phyloP scores from a whole-genome alignment of 805 yeast species.

The Blastobotrys terrestris region DNA sequence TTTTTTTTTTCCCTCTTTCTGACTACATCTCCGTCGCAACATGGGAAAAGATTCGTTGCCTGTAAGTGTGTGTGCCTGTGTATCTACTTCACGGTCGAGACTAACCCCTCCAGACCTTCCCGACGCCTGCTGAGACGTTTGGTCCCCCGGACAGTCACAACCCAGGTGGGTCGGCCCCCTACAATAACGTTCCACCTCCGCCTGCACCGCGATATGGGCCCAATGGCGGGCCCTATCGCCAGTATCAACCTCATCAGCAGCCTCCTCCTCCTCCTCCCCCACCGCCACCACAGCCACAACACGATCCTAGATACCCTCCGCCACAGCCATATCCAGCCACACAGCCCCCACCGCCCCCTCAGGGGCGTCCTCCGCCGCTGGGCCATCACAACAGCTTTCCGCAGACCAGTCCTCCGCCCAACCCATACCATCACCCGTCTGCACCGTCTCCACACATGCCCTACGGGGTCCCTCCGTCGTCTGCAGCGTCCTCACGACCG shows the following conservation, averaged over 20 bases:
- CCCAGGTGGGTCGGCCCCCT: constrained; percentile 6
- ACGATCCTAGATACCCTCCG: constrained; percentile 1
- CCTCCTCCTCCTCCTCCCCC: constrained; percentile 3
- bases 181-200: constrained; percentile 7
- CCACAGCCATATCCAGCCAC: constrained; percentile 3
- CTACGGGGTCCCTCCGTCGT: no score
- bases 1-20: no score
- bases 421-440: no score
- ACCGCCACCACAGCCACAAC: neutral
- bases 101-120: constrained; percentile 11
- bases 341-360: constrained; percentile 5
- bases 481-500: no score
- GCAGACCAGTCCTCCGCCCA: no score
- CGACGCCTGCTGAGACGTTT: constrained; percentile 21
- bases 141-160: no score
- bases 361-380: constrained; percentile 7
- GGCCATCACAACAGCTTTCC: constrained; percentile 4
- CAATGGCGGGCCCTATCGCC: no score
- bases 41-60: constrained; percentile 19
- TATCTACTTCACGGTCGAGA: no score
- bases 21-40: no score
- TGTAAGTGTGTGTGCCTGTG: constrained; percentile 12
- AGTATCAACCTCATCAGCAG: no score
- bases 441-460: no score
- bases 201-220: constrained; percentile 9